Evolutionary conservation across 2,329 filamentous ascomycete species (phyloP).

Genomic region (Alternaria triticina): DNA sequence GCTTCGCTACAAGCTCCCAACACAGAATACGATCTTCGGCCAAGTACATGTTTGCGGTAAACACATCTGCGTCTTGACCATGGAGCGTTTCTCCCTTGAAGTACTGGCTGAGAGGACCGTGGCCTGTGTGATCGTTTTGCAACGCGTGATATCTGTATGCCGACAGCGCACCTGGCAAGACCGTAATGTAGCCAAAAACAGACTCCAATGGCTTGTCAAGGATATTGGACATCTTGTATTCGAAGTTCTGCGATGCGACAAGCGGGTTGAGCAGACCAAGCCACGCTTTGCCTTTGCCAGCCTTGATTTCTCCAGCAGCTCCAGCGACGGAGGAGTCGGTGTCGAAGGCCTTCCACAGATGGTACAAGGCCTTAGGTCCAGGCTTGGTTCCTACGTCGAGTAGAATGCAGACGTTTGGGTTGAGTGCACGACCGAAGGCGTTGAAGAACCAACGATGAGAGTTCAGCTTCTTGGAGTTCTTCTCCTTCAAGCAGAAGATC

Average conservation of each 20-base stretch:
- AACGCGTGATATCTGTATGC: constrained; percentile 95
- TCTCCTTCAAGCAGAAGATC: constrained; percentile 98
- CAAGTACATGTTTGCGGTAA: constrained; percentile 95
- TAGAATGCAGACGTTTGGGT: constrained; percentile 95
- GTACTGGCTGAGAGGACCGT: constrained; percentile 94
- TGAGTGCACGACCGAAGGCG: constrained; percentile 88
- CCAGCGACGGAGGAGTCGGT: constrained; percentile 97
- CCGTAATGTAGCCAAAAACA: constrained; percentile 97
- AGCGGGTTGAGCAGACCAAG: constrained; percentile 88
- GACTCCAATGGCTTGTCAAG: constrained; percentile 96
- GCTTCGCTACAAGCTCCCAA: constrained; percentile 95
- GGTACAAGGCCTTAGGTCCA: constrained; percentile 88
- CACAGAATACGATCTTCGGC: constrained; percentile 90
- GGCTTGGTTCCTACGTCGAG: constrained; percentile 96
- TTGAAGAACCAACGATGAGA: constrained; percentile 99
- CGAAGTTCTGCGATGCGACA: constrained; percentile 97
- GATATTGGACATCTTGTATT: constrained; percentile 99
- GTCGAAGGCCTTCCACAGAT: constrained; percentile 98
- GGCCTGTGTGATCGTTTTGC: constrained; percentile 94
- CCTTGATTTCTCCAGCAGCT: constrained; percentile 96
- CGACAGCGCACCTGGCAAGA: constrained; percentile 90
- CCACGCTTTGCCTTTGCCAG: constrained; percentile 88
- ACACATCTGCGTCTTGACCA: constrained; percentile 94
- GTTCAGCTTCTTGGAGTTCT: constrained; percentile 97
- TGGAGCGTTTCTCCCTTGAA: constrained; percentile 99